Conservation (phyloP, 352 stramenopile genomes). For the Stramenopiles sp. region DNA sequence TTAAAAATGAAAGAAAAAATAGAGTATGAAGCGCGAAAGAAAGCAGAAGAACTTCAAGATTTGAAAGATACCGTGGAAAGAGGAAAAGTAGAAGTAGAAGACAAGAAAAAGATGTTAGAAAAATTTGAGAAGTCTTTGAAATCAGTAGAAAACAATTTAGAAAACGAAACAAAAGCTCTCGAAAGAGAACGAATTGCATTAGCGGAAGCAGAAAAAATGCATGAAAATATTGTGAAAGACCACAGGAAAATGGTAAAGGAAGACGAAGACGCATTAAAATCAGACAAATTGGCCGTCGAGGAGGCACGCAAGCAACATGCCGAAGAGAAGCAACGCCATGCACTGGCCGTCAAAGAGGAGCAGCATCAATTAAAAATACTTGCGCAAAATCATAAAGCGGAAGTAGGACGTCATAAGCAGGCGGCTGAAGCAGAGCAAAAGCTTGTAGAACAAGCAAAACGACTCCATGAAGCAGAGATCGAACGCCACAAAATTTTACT, state of each 20-base stretch:
- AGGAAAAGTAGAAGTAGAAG: no score
- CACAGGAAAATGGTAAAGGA: neutral
- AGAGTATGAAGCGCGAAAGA: no score
- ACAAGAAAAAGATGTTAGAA: no score
- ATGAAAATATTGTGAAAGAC: neutral
- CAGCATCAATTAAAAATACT: neutral
- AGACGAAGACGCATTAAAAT: neutral
- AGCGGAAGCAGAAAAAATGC: neutral
- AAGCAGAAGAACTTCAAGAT: no score
- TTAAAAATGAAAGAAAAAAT: no score
- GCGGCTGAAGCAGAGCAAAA: neutral
- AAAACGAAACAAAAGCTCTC: neutral
- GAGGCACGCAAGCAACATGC: neutral
- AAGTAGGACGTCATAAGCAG: neutral
- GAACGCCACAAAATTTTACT: neutral
- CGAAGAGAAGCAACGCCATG: neutral
- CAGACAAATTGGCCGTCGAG: neutral
- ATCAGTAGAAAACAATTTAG: neutral
- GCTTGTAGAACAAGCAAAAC: neutral
- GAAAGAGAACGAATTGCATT: neutral
- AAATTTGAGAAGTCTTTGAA: neutral
- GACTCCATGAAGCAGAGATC: neutral
- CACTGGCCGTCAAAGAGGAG: neutral
- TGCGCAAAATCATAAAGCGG: neutral
- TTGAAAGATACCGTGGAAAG: no score